A percentile compares a stretch with the other conserved stretches of the same genome.
Evolutionary conservation across 2,329 filamentous ascomycete genomes (phyloP).

Genomic region (Rasamsonia emersonii): DNA sequence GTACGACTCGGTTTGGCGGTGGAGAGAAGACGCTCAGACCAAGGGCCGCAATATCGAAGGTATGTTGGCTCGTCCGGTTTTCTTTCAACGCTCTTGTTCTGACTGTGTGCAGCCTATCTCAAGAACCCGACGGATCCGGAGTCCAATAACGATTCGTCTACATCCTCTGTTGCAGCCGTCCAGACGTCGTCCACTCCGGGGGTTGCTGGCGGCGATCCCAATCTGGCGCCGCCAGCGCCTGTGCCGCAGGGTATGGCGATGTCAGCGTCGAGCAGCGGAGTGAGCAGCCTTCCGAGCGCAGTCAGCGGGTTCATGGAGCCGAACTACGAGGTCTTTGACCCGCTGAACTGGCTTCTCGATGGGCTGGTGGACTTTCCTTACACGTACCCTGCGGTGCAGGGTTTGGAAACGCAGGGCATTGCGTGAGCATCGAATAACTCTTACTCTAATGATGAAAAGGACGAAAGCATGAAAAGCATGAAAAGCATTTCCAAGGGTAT

Average conservation of each 20-base stretch:
- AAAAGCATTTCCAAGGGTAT: background rate
- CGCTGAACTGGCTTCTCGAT: slow-evolving; percentile 88
- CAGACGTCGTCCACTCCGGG: slow-evolving; percentile 24
- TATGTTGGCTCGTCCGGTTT: slow-evolving; percentile 37
- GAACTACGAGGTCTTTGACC: slow-evolving; percentile 83
- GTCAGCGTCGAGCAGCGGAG: slow-evolving; percentile 15
- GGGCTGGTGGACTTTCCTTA: slow-evolving; percentile 74
- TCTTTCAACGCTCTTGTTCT: slow-evolving; percentile 10
- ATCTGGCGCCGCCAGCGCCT: slow-evolving; percentile 30
- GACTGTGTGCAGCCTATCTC: slow-evolving; percentile 46
- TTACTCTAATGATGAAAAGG: background rate
- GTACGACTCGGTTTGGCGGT: slow-evolving; percentile 60
- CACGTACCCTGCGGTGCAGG: slow-evolving; percentile 49
- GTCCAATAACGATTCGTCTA: slow-evolving; percentile 63
- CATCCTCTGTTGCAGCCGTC: slow-evolving; percentile 50
- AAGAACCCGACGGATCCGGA: slow-evolving; percentile 84
- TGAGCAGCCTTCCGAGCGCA: slow-evolving; percentile 22
- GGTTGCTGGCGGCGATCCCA: slow-evolving; percentile 35
- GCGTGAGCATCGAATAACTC: slow-evolving; percentile 13
- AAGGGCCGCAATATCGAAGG: slow-evolving; percentile 64
- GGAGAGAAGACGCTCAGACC: slow-evolving; percentile 58
- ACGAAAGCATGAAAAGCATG: background rate
- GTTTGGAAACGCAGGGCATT: slow-evolving; percentile 36
- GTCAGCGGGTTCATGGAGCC: slow-evolving; percentile 51
- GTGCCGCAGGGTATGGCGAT: slow-evolving; percentile 24